Conservation (phyloP, 2,329 filamentous ascomycete species). For the Phialophora verrucosa region DNA sequence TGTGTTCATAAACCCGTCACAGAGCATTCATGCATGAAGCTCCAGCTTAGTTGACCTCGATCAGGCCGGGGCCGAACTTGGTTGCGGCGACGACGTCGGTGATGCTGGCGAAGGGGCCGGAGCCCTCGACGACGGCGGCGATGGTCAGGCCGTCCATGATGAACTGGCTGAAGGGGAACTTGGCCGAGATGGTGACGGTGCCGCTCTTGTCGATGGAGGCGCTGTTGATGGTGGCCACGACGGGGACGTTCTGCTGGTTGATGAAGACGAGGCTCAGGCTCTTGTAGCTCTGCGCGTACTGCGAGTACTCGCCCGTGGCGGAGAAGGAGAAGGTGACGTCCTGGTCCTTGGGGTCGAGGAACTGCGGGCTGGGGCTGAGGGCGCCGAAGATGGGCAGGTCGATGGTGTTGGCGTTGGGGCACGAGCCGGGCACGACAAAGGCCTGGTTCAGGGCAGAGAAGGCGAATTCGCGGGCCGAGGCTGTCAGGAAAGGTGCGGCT, state of each 20-base stretch:
- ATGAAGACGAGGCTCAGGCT: slow-evolving; percentile 47
- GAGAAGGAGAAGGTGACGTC: slow-evolving; percentile 57
- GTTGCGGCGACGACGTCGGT: slow-evolving; percentile 44
- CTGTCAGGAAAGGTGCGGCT: slow-evolving; percentile 71
- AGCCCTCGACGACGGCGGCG: slow-evolving; percentile 45
- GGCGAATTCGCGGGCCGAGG: slow-evolving; percentile 65
- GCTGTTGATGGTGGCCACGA: slow-evolving; percentile 43
- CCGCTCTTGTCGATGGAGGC: slow-evolving; percentile 35
- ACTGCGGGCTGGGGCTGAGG: slow-evolving; percentile 45
- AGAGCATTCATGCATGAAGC: neutral
- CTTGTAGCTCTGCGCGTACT: slow-evolving; percentile 40
- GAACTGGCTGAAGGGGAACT: slow-evolving; percentile 47
- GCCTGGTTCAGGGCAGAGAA: slow-evolving; percentile 66
- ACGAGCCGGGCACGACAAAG: slow-evolving; percentile 66
- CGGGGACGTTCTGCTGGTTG: slow-evolving; percentile 49
- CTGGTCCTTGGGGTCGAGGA: slow-evolving; percentile 43
- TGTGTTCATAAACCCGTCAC: slow-evolving; percentile 5
- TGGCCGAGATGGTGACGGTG: slow-evolving; percentile 39
- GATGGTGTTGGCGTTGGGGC: slow-evolving; percentile 58
- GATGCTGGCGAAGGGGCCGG: slow-evolving; percentile 42
- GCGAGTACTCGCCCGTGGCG: slow-evolving; percentile 38
- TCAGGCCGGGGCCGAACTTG: slow-evolving; percentile 46
- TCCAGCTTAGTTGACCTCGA: slow-evolving; percentile 39
- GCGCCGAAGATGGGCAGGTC: slow-evolving; percentile 54
- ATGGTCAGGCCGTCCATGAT: slow-evolving; percentile 50